A percentile compares a stretch with the other conserved stretches of the same genome.
Conservation (phyloP, 2,329 filamentous ascomycete species). For the Neofusicoccum laricinum region DNA sequence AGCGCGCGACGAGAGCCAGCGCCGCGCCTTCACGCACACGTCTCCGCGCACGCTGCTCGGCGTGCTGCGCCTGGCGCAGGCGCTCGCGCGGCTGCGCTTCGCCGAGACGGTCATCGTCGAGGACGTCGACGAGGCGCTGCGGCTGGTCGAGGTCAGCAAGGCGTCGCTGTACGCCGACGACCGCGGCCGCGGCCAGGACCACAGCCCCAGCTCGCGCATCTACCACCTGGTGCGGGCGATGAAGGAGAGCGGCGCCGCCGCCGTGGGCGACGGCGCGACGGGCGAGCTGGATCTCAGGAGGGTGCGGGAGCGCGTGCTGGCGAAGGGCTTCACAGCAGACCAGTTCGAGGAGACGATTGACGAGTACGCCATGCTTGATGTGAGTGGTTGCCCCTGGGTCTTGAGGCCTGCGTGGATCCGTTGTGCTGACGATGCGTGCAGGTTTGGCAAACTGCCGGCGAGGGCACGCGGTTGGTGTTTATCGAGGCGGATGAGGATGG, state of each 20-base stretch:
- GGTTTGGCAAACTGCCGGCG: constrained; percentile 56
- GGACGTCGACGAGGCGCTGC: constrained; percentile 92
- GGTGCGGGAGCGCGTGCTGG: constrained; percentile 86
- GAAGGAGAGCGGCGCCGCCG: constrained; percentile 77
- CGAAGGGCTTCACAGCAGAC: constrained; percentile 94
- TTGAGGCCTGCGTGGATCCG: neutral
- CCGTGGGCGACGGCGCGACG: constrained; percentile 68
- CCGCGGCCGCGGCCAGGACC: constrained; percentile 58
- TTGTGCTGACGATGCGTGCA: constrained; percentile 34
- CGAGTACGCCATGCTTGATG: constrained; percentile 84
- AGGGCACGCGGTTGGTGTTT: constrained; percentile 54
- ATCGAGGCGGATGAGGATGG: constrained; percentile 50
- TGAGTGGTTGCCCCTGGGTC: constrained; percentile 54
- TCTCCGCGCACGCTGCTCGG: constrained; percentile 91
- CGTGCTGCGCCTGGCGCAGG: constrained; percentile 88
- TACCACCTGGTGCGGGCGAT: constrained; percentile 91
- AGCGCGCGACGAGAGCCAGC: constrained; percentile 83
- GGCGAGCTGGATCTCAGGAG: constrained; percentile 82
- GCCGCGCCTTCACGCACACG: constrained; percentile 91
- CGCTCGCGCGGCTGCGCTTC: constrained; percentile 88
- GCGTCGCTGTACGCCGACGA: constrained; percentile 78
- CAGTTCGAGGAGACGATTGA: constrained; percentile 84
- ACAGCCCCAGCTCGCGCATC: constrained; percentile 83
- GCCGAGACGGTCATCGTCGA: constrained; percentile 79
- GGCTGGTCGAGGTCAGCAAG: constrained; percentile 90